phyloP scores from a whole-genome alignment of 2,329 filamentous ascomycete species.

The Diaporthe destruens region DNA sequence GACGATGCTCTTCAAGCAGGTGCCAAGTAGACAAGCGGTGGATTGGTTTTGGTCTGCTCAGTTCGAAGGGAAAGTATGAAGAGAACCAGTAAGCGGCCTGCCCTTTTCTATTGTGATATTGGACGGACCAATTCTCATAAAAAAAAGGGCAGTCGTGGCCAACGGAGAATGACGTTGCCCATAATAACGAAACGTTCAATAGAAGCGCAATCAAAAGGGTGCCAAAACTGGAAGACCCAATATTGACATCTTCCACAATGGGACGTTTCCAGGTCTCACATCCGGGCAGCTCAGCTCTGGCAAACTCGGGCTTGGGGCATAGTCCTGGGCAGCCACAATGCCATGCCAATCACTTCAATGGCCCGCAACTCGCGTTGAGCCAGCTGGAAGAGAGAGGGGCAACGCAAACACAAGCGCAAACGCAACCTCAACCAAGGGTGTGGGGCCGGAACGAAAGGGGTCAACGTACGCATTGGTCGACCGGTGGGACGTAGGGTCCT shows the following conservation, averaged over 20 bases:
- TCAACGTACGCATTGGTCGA: constrained; percentile 82
- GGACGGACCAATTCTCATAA: background rate
- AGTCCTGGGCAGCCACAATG: background rate
- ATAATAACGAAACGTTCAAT: background rate
- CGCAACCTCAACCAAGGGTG: background rate
- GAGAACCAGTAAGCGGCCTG: background rate
- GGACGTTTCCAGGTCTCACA: background rate
- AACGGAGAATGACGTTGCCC: background rate
- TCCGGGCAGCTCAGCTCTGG: background rate
- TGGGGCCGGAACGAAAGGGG: constrained; percentile 38
- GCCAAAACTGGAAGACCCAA: background rate
- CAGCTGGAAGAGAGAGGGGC: background rate
- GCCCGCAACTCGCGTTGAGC: background rate
- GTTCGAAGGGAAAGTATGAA: background rate
- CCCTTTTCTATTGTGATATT: background rate
- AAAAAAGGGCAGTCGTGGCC: background rate
- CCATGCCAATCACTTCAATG: background rate
- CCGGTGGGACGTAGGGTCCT: constrained; percentile 78
- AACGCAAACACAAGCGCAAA: constrained; percentile 4
- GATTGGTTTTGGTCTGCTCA: background rate
- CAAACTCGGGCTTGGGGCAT: background rate
- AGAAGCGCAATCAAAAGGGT: background rate
- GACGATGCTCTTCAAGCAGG: background rate
- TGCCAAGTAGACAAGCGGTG: background rate
- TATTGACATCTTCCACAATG: background rate